Conservation (phyloP, 345 rosid genomes). For the Ceriops tagal region DNA sequence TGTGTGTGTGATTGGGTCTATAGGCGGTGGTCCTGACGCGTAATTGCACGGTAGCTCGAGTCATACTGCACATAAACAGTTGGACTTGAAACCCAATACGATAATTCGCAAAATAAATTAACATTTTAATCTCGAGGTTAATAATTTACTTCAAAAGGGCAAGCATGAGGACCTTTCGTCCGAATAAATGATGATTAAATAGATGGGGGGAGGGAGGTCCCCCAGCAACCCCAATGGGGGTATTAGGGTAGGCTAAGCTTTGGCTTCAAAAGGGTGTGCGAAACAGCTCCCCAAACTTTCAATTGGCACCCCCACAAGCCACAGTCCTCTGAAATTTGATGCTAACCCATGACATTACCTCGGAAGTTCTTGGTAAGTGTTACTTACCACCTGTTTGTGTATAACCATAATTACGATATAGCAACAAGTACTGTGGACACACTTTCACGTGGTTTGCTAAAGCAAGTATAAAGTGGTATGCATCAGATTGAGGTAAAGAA, state of each 20-base stretch:
- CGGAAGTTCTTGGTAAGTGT: constrained; percentile 35
- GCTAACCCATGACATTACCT: constrained; percentile 38
- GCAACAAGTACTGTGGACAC: background rate
- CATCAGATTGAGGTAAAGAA: background rate
- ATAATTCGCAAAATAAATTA: background rate
- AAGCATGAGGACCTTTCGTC: constrained; percentile 24
- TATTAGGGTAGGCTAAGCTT: constrained; percentile 26
- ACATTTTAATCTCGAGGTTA: background rate
- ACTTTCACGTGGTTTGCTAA: background rate
- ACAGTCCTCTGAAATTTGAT: constrained; percentile 19
- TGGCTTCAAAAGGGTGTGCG: constrained; percentile 11
- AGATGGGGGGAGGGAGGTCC: constrained; percentile 27
- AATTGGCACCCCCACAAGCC: too few relatives aligned
- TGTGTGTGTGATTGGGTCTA: background rate
- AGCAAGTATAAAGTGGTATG: background rate
- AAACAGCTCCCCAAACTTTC: background rate
- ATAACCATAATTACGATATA: background rate
- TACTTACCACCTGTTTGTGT: constrained; percentile 22
- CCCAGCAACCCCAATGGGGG: constrained; percentile 27
- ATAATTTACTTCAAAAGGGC: background rate
- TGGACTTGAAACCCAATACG: background rate
- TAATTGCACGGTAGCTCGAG: background rate
- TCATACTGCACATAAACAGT: background rate
- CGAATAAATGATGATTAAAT: constrained; percentile 37
- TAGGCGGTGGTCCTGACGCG: constrained; percentile 32